phyloP scores from a whole-genome alignment of 2,329 filamentous ascomycete genomes.

The Ceratocystis cubensis region DNA sequence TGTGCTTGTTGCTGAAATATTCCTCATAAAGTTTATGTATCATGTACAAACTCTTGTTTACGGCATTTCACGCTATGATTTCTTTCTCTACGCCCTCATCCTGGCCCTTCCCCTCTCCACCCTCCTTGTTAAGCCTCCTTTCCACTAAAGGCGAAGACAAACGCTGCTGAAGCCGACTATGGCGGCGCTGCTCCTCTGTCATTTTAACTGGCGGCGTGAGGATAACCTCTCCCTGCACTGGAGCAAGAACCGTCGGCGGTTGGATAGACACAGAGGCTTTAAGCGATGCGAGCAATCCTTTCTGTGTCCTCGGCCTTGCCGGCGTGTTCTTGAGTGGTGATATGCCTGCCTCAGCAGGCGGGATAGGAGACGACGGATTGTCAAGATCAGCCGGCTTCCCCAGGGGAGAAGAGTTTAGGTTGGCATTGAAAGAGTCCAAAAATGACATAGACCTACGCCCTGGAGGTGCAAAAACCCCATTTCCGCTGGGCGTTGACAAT shows the following conservation, averaged over 20 bases:
- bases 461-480: slow-evolving; percentile 17
- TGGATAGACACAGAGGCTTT: slow-evolving; percentile 38
- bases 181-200: slow-evolving; percentile 26
- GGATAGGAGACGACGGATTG: slow-evolving; percentile 19
- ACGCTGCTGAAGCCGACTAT: slow-evolving; percentile 18
- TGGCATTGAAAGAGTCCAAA: slow-evolving; percentile 17
- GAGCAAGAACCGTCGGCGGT: slow-evolving; percentile 44
- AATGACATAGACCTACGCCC: slow-evolving; percentile 19
- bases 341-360: slow-evolving; percentile 35
- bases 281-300: slow-evolving; percentile 22
- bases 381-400: slow-evolving; percentile 12
- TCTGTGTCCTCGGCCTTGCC: slow-evolving; percentile 26
- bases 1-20: no score
- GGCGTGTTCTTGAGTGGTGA: slow-evolving; percentile 44
- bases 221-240: slow-evolving; percentile 44
- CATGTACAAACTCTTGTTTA: neutral
- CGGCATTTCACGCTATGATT: neutral
- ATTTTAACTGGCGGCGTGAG: slow-evolving; percentile 50
- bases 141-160: slow-evolving; percentile 8
- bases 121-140: neutral
- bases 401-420: slow-evolving; percentile 16
- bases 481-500: slow-evolving; percentile 19
- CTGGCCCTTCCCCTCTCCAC: slow-evolving; percentile 14
- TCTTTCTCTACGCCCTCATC: neutral
- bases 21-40: neutral